These are phyloP conservation scores for Mycena leptocephala DNA, from an alignment of 768 basidiomycete genomes.

Conservation along the genomic window DNA sequence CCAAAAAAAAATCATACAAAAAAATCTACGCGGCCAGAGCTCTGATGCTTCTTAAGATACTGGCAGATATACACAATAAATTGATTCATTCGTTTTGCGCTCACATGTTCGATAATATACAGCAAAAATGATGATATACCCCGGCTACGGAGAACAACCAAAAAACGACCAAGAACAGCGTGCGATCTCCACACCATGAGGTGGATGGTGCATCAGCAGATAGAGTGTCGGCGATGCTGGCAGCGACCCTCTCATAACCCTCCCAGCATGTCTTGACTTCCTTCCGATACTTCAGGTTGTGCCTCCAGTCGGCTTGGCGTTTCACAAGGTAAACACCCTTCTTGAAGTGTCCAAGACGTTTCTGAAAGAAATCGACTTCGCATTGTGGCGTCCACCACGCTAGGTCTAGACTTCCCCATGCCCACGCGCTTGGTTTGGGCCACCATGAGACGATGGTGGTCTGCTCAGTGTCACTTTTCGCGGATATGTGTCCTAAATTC, in stretches of 20 bases:
- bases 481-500: not conserved
- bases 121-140: too few species aligned
- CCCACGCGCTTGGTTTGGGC: conserved; percentile 1
- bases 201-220: not conserved
- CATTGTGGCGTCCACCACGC: conserved; percentile 1
- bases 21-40: too few species aligned
- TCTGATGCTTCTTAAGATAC: too few species aligned
- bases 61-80: too few species aligned
- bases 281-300: not conserved
- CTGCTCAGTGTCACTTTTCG: not conserved
- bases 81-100: too few species aligned
- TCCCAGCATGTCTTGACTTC: not conserved
- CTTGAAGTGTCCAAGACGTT: not conserved
- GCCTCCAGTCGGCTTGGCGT: not conserved
- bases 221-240: not conserved
- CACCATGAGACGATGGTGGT: not conserved
- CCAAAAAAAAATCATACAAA: too few species aligned
- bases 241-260: not conserved
- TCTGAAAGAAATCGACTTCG: not conserved
- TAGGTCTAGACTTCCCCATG: not conserved
- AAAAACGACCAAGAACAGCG: too few species aligned
- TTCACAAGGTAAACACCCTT: not conserved
- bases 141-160: too few species aligned
- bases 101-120: too few species aligned
- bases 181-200: too few species aligned